These are phyloP conservation scores for Leishmania guyanensis DNA, from an alignment of 208 protist genomes.

Conservation along the genomic window DNA sequence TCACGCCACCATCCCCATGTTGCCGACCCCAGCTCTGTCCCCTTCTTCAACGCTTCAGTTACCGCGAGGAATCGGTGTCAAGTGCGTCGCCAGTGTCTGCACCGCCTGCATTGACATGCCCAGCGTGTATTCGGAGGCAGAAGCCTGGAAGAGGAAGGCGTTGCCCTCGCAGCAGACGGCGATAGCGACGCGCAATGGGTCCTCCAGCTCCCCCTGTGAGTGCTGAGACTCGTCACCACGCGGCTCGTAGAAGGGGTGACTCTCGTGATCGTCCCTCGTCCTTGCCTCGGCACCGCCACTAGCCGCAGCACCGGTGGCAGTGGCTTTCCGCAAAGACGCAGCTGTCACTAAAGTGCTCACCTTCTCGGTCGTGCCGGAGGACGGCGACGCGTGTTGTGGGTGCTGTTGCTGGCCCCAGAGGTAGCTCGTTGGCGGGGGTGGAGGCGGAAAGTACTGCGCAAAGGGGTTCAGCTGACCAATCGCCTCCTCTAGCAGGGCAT, in stretches of 20 bases:
- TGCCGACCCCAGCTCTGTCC: background rate
- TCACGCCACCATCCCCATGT: background rate
- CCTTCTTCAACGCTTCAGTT: background rate
- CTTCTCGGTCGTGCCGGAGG: slow-evolving; percentile 3
- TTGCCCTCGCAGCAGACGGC: slow-evolving; percentile 60
- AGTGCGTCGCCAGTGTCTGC: slow-evolving; percentile 50
- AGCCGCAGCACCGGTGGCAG: background rate
- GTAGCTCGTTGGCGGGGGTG: slow-evolving; percentile 43
- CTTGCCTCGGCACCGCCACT: slow-evolving; percentile 1
- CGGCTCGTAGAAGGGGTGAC: slow-evolving; percentile 8
- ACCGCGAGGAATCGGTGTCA: slow-evolving; percentile 33
- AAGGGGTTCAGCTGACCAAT: slow-evolving; percentile 78
- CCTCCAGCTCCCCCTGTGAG: slow-evolving; percentile 42
- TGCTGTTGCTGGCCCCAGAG: slow-evolving; percentile 17
- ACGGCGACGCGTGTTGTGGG: background rate
- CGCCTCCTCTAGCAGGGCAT: slow-evolving; percentile 60
- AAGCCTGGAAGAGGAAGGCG: slow-evolving; percentile 67
- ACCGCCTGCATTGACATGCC: slow-evolving; percentile 45
- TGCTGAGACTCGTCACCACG: slow-evolving; percentile 25
- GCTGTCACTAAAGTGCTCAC: slow-evolving; percentile 3
- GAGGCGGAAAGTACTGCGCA: slow-evolving; percentile 46
- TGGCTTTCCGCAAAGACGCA: slow-evolving; percentile 16
- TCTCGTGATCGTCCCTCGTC: background rate
- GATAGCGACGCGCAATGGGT: slow-evolving; percentile 63
- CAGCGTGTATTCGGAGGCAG: slow-evolving; percentile 39